Percentiles rank a stretch among this genome's conserved stretches.
Conservation (phyloP, 805 yeast species). For the Blastobotrys americana region DNA sequence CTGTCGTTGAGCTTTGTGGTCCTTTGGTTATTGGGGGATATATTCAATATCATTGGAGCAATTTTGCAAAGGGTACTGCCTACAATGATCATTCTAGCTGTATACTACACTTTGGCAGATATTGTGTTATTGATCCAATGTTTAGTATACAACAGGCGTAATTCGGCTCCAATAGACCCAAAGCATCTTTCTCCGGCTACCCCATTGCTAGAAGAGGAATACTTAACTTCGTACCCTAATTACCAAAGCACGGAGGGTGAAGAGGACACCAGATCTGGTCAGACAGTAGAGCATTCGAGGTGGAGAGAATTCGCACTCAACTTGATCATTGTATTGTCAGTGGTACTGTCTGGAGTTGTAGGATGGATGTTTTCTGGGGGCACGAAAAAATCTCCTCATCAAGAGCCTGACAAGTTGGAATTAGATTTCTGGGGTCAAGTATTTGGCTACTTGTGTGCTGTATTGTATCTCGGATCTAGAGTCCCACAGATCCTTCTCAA, state of each 20-base stretch:
- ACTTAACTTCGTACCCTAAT: conserved; percentile 20
- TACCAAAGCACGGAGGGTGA: conserved; percentile 13
- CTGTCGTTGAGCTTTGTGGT: conserved; percentile 78
- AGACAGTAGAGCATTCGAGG: conserved; percentile 12
- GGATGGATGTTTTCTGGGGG: conserved; percentile 73
- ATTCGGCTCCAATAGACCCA: conserved; percentile 45
- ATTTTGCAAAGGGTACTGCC: conserved; percentile 84
- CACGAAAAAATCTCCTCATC: conserved; percentile 33
- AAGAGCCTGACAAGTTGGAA: conserved; percentile 36
- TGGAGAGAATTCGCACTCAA: conserved; percentile 21
- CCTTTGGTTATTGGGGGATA: conserved; percentile 89
- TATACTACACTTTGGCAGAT: conserved; percentile 90
- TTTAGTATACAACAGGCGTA: conserved; percentile 62
- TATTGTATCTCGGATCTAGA: conserved; percentile 67
- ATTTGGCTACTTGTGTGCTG: conserved; percentile 61
- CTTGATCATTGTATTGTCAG: conserved; percentile 52
- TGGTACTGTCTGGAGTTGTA: conserved; percentile 69
- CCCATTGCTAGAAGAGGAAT: conserved; percentile 62
- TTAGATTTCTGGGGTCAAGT: conserved; percentile 76
- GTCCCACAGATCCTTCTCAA: conserved; percentile 87
- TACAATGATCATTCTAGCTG: conserved; percentile 87
- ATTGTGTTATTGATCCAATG: conserved; percentile 78
- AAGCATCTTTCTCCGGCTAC: conserved; percentile 85
- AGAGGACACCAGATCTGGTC: conserved; percentile 11
- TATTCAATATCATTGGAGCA: conserved; percentile 89